Conservation (phyloP, 805 yeast species). For the Middelhovenomyces tepae region DNA sequence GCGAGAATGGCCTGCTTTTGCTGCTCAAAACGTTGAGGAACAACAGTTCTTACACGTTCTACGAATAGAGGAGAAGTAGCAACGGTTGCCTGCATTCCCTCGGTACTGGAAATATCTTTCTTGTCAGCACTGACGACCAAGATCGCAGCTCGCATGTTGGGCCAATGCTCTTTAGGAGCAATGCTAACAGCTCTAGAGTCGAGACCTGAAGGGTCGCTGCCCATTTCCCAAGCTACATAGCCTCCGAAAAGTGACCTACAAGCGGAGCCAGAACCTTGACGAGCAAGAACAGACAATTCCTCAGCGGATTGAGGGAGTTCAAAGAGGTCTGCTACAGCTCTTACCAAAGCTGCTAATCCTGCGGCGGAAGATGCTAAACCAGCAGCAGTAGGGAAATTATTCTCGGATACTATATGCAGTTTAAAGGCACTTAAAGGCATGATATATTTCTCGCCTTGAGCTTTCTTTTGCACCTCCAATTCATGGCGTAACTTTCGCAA, state of each 20-base stretch:
- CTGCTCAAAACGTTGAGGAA: constrained; percentile 72
- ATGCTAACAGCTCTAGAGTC: constrained; percentile 93
- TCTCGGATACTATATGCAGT: constrained; percentile 79
- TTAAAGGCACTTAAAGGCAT: constrained; percentile 44
- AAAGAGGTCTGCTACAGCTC: constrained; percentile 78
- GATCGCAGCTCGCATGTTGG: constrained; percentile 83
- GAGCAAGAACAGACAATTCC: constrained; percentile 85
- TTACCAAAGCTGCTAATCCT: constrained; percentile 93
- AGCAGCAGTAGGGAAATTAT: constrained; percentile 98
- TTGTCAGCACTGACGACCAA: constrained; percentile 88
- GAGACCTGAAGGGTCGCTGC: constrained; percentile 59
- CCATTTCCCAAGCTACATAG: constrained; percentile 99
- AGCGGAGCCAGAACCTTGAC: constrained; percentile 98
- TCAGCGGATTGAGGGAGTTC: constrained; percentile 76
- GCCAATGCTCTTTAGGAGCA: constrained; percentile 83
- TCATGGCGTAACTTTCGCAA: constrained; percentile 57
- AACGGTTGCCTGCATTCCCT: constrained; percentile 96
- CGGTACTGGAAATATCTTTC: constrained; percentile 90
- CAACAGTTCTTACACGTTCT: constrained; percentile 70
- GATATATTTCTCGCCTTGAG: constrained; percentile 15
- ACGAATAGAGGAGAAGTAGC: constrained; percentile 78
- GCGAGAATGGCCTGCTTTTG: constrained; percentile 70
- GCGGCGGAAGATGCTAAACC: constrained; percentile 98
- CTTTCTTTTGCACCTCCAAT: constrained; percentile 48
- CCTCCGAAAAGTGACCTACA: constrained; percentile 97